Conservation (phyloP, 1,139 yeast species). For the Diutina pseudorugosa region DNA sequence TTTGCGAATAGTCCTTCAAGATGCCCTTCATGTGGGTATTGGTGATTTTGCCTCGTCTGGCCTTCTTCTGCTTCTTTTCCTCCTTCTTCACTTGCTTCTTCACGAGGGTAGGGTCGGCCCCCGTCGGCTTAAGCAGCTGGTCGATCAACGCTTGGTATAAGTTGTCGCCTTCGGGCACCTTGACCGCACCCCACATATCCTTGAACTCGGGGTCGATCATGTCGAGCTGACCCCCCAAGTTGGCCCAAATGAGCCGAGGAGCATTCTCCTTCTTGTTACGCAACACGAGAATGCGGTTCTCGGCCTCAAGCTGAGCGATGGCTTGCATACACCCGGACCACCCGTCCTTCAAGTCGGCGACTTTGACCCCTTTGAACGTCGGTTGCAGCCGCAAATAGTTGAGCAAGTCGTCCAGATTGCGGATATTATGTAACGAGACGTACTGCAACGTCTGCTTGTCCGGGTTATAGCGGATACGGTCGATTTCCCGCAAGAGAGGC, state of each 20-base stretch:
- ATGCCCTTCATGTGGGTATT: constrained; percentile 95
- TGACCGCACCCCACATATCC: constrained; percentile 65
- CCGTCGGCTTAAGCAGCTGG: constrained; percentile 88
- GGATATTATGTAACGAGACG: constrained; percentile 79
- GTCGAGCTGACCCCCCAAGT: constrained; percentile 63
- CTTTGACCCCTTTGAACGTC: constrained; percentile 79
- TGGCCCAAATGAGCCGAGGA: constrained; percentile 88
- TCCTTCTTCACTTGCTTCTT: constrained; percentile 52
- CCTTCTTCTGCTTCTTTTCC: constrained; percentile 77
- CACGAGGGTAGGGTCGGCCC: constrained; percentile 87
- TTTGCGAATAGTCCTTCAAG: constrained; percentile 65
- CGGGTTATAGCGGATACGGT: constrained; percentile 56
- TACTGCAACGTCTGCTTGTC: constrained; percentile 62
- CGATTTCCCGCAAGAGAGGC: constrained; percentile 62
- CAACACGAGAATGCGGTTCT: constrained; percentile 66
- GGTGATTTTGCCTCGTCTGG: constrained; percentile 87
- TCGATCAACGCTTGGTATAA: constrained; percentile 69
- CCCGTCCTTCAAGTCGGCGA: constrained; percentile 87
- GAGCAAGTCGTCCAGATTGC: constrained; percentile 66
- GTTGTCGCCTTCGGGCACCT: constrained; percentile 71
- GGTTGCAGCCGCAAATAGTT: constrained; percentile 68
- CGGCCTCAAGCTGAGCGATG: constrained; percentile 63
- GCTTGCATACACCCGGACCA: constrained; percentile 90
- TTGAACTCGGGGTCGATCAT: constrained; percentile 75
- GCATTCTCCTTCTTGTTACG: constrained; percentile 87